phyloP scores from a whole-genome alignment of 139 green algal species.

The Coccomyxa sp. region DNA sequence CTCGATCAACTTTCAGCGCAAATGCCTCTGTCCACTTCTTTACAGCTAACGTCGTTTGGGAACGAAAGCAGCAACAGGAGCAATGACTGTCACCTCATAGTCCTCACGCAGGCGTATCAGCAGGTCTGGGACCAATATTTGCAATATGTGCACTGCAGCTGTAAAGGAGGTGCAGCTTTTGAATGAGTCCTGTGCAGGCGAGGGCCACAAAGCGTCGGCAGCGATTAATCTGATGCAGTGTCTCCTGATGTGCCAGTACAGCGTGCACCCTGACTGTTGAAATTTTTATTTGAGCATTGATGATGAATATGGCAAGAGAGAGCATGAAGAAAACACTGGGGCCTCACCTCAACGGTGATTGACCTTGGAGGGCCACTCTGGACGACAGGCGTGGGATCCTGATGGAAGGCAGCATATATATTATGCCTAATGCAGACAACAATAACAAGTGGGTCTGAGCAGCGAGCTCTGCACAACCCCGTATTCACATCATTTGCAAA shows the following conservation, averaged over 20 bases:
- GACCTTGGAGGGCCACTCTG: conserved; percentile 48
- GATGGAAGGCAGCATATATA: conserved; percentile 5
- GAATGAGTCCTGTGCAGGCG: conserved; percentile 39
- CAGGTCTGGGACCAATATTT: conserved; percentile 68
- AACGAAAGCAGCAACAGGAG: not conserved
- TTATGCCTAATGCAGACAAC: not conserved
- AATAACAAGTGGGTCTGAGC: not conserved
- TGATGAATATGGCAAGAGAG: too few species aligned
- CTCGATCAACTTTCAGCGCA: not conserved
- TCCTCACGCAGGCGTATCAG: conserved; percentile 58
- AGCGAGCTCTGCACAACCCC: too few species aligned
- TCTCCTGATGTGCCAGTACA: too few species aligned
- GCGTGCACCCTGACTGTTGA: too few species aligned
- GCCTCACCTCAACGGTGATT: conserved; percentile 66
- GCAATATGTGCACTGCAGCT: conserved; percentile 32
- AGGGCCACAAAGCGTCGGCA: too few species aligned
- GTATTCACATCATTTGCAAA: too few species aligned
- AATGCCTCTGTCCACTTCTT: not conserved
- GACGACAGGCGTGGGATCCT: conserved; percentile 55
- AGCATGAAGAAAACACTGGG: too few species aligned
- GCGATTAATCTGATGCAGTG: too few species aligned
- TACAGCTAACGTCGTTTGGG: not conserved
- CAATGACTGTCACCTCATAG: conserved; percentile 15
- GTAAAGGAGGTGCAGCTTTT: conserved; percentile 36
- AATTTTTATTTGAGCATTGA: too few species aligned